These are phyloP conservation scores for Breynia disticha DNA, from an alignment of 441 rosid species.

Conservation along the genomic window DNA sequence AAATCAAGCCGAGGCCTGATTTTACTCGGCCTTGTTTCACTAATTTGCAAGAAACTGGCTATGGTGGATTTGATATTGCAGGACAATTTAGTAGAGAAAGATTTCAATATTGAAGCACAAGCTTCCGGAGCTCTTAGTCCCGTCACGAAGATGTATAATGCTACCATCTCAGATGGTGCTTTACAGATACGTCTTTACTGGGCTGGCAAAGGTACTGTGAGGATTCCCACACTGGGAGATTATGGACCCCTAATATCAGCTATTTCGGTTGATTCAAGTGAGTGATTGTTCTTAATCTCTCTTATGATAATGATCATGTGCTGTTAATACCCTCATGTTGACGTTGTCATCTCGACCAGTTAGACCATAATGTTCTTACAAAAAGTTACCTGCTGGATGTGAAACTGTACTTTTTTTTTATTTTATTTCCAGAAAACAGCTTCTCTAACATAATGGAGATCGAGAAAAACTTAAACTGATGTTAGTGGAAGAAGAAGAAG, in stretches of 20 bases:
- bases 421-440: no score
- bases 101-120: slow-evolving; percentile 22
- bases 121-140: slow-evolving; percentile 18
- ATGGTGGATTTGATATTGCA: slow-evolving; percentile 1
- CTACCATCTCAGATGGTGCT: slow-evolving; percentile 15
- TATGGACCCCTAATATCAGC: slow-evolving; percentile 32
- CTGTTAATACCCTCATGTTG: background rate
- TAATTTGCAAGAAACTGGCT: background rate
- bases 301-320: background rate
- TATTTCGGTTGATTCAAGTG: slow-evolving; percentile 22
- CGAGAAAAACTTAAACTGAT: no score
- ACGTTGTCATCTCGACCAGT: no score
- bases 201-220: slow-evolving; percentile 33
- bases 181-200: slow-evolving; percentile 28
- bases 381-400: no score
- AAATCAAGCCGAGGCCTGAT: background rate
- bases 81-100: slow-evolving; percentile 19
- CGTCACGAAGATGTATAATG: slow-evolving; percentile 9
- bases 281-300: slow-evolving; percentile 4
- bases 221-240: slow-evolving; percentile 18
- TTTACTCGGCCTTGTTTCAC: background rate
- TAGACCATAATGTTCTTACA: no score
- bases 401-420: no score
- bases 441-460: no score
- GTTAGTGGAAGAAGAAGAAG: no score